phyloP scores from a whole-genome alignment of 352 stramenopile genomes.

The Phytopythium oedochilum region DNA sequence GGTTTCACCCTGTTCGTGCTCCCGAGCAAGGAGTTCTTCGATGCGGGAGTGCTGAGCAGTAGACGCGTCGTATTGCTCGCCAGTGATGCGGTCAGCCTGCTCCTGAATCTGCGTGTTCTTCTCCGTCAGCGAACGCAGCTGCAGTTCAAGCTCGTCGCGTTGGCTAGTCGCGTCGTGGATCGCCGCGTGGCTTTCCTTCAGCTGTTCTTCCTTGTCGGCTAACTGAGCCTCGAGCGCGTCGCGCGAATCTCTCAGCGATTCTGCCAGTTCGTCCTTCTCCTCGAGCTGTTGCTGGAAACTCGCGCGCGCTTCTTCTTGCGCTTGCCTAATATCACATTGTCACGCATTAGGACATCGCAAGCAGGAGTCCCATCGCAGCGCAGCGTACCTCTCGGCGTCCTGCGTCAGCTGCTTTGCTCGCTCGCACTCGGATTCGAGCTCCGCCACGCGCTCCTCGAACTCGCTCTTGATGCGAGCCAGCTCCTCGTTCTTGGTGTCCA shows the following conservation, averaged over 20 bases:
- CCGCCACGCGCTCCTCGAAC: slow-evolving; percentile 32
- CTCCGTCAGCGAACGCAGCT: slow-evolving; percentile 25
- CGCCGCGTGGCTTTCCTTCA: slow-evolving; percentile 13
- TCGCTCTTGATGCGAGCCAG: slow-evolving; percentile 24
- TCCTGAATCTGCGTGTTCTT: slow-evolving; percentile 8
- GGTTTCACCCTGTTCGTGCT: slow-evolving; percentile 26
- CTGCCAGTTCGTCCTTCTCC: slow-evolving; percentile 22
- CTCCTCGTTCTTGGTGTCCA: slow-evolving; percentile 38
- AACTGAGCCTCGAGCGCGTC: slow-evolving; percentile 24
- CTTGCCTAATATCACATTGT: background rate
- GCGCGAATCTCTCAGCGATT: slow-evolving; percentile 12
- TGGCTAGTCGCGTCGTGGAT: background rate
- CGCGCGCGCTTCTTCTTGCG: slow-evolving; percentile 21
- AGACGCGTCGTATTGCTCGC: background rate
- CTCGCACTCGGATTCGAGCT: slow-evolving; percentile 29
- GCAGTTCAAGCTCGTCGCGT: slow-evolving; percentile 10
- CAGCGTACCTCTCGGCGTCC: slow-evolving; percentile 14
- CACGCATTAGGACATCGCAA: background rate
- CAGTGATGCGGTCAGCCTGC: background rate
- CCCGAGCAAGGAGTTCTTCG: slow-evolving; percentile 18
- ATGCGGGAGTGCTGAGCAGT: background rate
- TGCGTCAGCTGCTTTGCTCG: slow-evolving; percentile 25
- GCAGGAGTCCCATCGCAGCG: background rate
- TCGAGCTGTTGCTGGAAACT: slow-evolving; percentile 28
- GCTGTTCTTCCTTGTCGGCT: slow-evolving; percentile 21